phyloP scores from a whole-genome alignment of 139 green algal genomes.

The Diplosphaera chodatii region DNA sequence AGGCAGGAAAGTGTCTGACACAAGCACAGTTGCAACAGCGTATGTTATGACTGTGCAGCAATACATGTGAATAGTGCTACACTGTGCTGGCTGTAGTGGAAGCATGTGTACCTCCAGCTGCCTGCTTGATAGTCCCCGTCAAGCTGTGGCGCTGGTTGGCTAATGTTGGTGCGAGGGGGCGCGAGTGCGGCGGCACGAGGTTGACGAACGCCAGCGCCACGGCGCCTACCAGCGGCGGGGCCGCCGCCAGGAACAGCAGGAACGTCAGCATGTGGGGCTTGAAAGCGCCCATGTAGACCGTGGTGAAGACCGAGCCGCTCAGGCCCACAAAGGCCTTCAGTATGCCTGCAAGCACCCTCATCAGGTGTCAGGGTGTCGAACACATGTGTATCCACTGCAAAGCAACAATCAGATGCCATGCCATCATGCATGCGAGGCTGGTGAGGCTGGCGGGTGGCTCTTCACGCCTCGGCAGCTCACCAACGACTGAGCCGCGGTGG shows the following conservation, averaged over 20 bases:
- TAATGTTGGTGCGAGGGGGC: slow-evolving; percentile 1
- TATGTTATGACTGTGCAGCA: too few species aligned
- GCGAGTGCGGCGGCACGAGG: slow-evolving; percentile 32
- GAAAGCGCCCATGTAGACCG: slow-evolving; percentile 44
- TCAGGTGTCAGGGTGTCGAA: not conserved
- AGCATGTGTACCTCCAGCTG: not conserved
- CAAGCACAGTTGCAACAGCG: too few species aligned
- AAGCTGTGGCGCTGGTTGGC: too few species aligned
- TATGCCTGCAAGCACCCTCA: slow-evolving; percentile 18
- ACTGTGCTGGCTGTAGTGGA: too few species aligned
- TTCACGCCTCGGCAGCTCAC: too few species aligned
- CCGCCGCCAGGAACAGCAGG: slow-evolving; percentile 49
- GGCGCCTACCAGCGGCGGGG: slow-evolving; percentile 20
- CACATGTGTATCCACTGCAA: too few species aligned
- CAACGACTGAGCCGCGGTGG: slow-evolving; percentile 64
- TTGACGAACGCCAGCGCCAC: slow-evolving; percentile 40
- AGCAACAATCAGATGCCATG: too few species aligned
- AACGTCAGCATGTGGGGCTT: slow-evolving; percentile 30
- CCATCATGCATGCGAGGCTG: not conserved
- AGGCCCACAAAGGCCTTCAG: slow-evolving; percentile 53
- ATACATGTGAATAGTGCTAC: too few species aligned
- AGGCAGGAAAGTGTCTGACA: too few species aligned
- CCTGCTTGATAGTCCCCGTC: not conserved
- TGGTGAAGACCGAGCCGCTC: slow-evolving; percentile 45
- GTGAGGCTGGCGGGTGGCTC: not conserved